These are phyloP conservation scores for Brasilioporus rufonigricans DNA, from an alignment of 768 basidiomycete species.

Conservation along the genomic window DNA sequence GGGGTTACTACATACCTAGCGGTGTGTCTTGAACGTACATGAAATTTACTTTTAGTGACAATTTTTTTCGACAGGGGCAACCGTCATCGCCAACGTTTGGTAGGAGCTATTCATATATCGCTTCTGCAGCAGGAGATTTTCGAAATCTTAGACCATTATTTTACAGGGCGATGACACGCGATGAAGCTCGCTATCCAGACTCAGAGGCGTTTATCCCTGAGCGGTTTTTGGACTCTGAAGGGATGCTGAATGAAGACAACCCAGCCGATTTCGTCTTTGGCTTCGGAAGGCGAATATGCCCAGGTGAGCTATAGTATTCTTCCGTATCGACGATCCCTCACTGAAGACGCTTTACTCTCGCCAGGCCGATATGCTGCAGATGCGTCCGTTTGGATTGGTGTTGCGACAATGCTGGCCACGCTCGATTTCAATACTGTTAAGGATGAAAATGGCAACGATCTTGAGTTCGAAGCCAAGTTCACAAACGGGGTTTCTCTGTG, in stretches of 20 bases:
- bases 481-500: not conserved
- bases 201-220: not conserved
- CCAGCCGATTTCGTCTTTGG: not conserved
- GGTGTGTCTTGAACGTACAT: not conserved
- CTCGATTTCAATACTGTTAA: not conserved
- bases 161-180: not conserved
- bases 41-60: not conserved
- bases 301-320: not conserved
- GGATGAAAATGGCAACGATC: not conserved
- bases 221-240: not conserved
- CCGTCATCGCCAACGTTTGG: not conserved
- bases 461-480: not conserved
- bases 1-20: slow-evolving; percentile 3
- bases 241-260: not conserved
- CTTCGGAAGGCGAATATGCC: not conserved
- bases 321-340: too few species aligned
- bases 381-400: not conserved
- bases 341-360: too few species aligned
- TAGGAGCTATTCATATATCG: not conserved
- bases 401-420: not conserved
- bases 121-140: too few species aligned
- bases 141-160: too few species aligned
- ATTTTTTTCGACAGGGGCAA: not conserved
- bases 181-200: not conserved
- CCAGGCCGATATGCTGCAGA: not conserved